phyloP scores from a whole-genome alignment of 371 early-diverging fungal species.

The Lichtheimia ornata region DNA sequence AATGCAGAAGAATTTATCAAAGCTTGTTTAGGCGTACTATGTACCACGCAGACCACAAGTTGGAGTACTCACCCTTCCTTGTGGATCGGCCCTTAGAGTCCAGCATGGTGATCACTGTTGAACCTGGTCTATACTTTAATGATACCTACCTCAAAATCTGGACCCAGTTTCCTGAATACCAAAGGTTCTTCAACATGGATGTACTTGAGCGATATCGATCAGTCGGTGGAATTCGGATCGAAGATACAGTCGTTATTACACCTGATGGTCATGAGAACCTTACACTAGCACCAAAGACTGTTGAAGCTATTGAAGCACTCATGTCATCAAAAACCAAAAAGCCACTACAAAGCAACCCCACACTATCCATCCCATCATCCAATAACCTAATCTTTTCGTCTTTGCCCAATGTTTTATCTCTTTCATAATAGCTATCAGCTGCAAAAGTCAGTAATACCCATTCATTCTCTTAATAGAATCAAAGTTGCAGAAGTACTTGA shows the following conservation, averaged over 20 bases:
- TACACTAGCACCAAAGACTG: slow-evolving; percentile 69
- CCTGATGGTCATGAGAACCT: slow-evolving; percentile 71
- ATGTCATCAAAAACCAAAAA: slow-evolving; percentile 21
- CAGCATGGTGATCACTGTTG: slow-evolving; percentile 90
- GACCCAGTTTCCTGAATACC: slow-evolving; percentile 51
- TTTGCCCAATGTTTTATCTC: no score
- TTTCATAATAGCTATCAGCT: not conserved
- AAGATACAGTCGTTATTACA: slow-evolving; percentile 83
- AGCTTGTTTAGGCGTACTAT: not conserved
- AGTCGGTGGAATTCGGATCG: slow-evolving; percentile 92
- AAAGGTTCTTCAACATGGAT: slow-evolving; percentile 68
- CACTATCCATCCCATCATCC: no score
- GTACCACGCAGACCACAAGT: slow-evolving; percentile 1
- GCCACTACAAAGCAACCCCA: no score
- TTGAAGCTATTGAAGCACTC: slow-evolving; percentile 68
- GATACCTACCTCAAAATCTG: slow-evolving; percentile 50
- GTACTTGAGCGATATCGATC: slow-evolving; percentile 58
- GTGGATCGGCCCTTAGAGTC: slow-evolving; percentile 53
- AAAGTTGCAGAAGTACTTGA: no score
- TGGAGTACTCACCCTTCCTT: slow-evolving; percentile 8
- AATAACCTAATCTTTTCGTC: no score
- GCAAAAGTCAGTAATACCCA: no score
- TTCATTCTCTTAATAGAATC: no score
- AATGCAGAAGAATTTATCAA: no score
- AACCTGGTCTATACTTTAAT: slow-evolving; percentile 83